Evolutionary conservation across 305 asterid species (phyloP).

Genomic region (Fraxinus latifolia): DNA sequence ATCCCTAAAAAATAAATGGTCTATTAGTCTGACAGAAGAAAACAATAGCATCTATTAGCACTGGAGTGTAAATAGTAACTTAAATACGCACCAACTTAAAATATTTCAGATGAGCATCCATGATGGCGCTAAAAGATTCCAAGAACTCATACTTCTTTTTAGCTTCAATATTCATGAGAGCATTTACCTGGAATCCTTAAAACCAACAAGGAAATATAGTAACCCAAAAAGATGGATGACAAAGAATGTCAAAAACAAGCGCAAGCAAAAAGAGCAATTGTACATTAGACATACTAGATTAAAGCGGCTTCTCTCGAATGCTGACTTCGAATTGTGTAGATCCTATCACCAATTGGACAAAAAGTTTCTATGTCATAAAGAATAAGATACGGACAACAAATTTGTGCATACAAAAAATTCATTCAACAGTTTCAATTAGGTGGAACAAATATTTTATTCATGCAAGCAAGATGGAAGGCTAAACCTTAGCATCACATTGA

Average conservation of each 20-base stretch:
- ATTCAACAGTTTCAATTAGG: slow-evolving; percentile 12
- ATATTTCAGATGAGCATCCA: slow-evolving; percentile 95
- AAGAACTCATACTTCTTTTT: slow-evolving; percentile 91
- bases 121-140: slow-evolving; percentile 95
- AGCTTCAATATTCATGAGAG: slow-evolving; percentile 80
- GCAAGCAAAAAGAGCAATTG: slow-evolving; percentile 23
- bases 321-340: slow-evolving; percentile 88
- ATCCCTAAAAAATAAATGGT: slow-evolving; percentile 55
- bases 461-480: slow-evolving; percentile 19
- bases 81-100: slow-evolving; percentile 71
- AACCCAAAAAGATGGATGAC: slow-evolving; percentile 26
- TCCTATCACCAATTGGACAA: slow-evolving; percentile 60
- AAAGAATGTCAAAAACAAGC: slow-evolving; percentile 7
- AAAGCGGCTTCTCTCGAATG: slow-evolving; percentile 94
- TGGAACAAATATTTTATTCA: slow-evolving; percentile 8
- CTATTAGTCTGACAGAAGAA: slow-evolving; percentile 25
- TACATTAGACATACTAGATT: slow-evolving; percentile 61
- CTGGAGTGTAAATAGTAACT: slow-evolving; percentile 12
- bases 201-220: slow-evolving; percentile 39
- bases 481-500: background rate
- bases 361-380: slow-evolving; percentile 19
- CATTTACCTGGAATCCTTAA: slow-evolving; percentile 79
- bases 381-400: slow-evolving; percentile 6
- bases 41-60: slow-evolving; percentile 22
- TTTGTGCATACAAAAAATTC: background rate